Percentiles rank a stretch among this genome's conserved stretches.
Evolutionary conservation across 2,329 filamentous ascomycete genomes (phyloP).

Genomic region (Trichoderma endophyticum): DNA sequence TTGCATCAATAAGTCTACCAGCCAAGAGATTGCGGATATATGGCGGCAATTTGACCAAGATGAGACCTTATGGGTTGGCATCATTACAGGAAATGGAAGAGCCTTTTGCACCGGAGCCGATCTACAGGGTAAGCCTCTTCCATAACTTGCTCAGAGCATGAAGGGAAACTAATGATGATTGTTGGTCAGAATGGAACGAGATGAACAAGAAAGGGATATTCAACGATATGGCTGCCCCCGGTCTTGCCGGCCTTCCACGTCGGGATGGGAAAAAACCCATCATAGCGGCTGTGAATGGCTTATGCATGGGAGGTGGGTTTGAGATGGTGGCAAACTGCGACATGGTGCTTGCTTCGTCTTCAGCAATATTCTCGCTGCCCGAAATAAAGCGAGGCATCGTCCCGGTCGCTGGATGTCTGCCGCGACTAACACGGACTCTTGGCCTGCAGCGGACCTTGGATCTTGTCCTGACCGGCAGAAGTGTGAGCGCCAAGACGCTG

Average conservation of each 20-base stretch:
- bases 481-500: constrained; percentile 41
- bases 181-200: neutral
- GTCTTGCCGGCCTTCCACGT: constrained; percentile 49
- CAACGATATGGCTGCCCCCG: constrained; percentile 34
- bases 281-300: constrained; percentile 58
- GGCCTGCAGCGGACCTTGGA: constrained; percentile 48
- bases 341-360: constrained; percentile 50
- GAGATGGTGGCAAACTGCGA: constrained; percentile 52
- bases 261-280: constrained; percentile 58
- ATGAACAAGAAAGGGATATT: constrained; percentile 24
- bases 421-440: constrained; percentile 45
- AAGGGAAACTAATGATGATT: constrained; percentile 35
- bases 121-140: constrained; percentile 41
- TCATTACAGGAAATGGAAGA: constrained; percentile 59
- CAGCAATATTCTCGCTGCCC: constrained; percentile 50
- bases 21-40: neutral
- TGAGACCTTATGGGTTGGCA: constrained; percentile 41
- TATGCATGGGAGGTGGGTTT: constrained; percentile 55
- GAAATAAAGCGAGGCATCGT: constrained; percentile 55
- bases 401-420: constrained; percentile 50
- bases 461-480: constrained; percentile 46
- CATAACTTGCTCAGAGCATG: neutral
- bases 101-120: constrained; percentile 68
- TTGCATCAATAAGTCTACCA: neutral
- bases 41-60: neutral